Evolutionary conservation across 768 basidiomycete genomes (phyloP).

Genomic region (Naganishia vaughanmartiniae): DNA sequence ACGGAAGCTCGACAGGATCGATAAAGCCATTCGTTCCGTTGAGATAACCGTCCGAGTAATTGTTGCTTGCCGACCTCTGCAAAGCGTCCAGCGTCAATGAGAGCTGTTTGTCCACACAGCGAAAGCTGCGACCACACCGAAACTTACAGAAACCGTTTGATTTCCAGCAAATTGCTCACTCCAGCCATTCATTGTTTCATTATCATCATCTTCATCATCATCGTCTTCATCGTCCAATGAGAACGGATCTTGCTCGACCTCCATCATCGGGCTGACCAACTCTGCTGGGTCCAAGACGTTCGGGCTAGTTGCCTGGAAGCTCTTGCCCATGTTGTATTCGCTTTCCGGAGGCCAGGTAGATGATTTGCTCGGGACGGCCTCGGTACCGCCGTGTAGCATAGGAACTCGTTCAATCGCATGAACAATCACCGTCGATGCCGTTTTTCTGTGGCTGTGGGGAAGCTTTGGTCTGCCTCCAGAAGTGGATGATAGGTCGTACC

Average conservation of each 20-base stretch:
- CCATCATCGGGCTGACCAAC: slow-evolving; percentile 10
- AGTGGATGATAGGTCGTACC: not conserved
- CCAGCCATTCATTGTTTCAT: not conserved
- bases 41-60: slow-evolving; percentile 1
- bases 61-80: not conserved
- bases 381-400: not conserved
- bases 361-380: not conserved
- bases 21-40: slow-evolving; percentile 15
- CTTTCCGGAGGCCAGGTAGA: not conserved
- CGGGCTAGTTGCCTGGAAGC: not conserved
- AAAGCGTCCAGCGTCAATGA: not conserved
- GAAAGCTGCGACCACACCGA: too few species aligned
- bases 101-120: not conserved
- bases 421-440: slow-evolving; percentile 2
- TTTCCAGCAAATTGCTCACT: not conserved
- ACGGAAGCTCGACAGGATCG: slow-evolving; percentile 18
- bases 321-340: not conserved
- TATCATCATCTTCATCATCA: not conserved
- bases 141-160: not conserved
- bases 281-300: not conserved
- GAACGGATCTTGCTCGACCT: slow-evolving; percentile 3
- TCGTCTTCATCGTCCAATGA: not conserved
- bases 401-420: slow-evolving; percentile 15
- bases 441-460: not conserved
- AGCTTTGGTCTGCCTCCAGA: not conserved